Evolutionary conservation across 1,139 yeast genomes (phyloP), one percentile per base, ranked within the genome.

Genomic region (Magnusiomyces ingens): DNA sequence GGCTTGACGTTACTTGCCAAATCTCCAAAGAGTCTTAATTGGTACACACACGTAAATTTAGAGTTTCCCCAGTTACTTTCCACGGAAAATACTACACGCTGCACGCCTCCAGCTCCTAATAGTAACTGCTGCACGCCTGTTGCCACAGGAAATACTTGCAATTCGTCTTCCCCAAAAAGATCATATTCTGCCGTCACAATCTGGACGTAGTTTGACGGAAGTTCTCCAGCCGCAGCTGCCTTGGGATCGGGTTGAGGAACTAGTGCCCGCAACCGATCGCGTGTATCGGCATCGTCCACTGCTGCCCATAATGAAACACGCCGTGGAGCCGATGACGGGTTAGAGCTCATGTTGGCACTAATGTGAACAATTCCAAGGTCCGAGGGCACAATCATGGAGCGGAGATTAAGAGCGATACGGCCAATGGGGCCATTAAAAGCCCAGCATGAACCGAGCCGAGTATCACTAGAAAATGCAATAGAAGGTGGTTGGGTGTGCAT

Each of bases 21-120:
- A 36, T 55, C 57, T 2, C 73, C 73, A 55, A 63, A 66, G 22
- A 68, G 64, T 41, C 64, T 57, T 8, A 68, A 61, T 49, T 69
- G 61, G 53, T 70, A 70, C 3, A 70, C 51, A 53, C 74, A 69
- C 4, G 72, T 70, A 52, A 58, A 64, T 22, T 59, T 61, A 3
- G 58, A 57, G 51, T 62, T 60, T 1, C 73, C 74, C 71, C 72
- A 69, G 51, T 70, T 70, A 48, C 60, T 63, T 15, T 62, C 66
- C 49, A 67, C 59, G 36, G 55, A 53, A 44, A 61, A 64, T 19
- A 58, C 57, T 13, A 67, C 62, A 17, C 56, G 45, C 2, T 65
- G 61, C 22, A 56, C 53, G 21, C 63, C 44, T 0, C 51, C 53
- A 26, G 8, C 8, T 5, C 32, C 32, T 5, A 26, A 26, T 26